Evolutionary conservation across 208 protist genomes (phyloP).

Genomic region (Crithidia thermophila): DNA sequence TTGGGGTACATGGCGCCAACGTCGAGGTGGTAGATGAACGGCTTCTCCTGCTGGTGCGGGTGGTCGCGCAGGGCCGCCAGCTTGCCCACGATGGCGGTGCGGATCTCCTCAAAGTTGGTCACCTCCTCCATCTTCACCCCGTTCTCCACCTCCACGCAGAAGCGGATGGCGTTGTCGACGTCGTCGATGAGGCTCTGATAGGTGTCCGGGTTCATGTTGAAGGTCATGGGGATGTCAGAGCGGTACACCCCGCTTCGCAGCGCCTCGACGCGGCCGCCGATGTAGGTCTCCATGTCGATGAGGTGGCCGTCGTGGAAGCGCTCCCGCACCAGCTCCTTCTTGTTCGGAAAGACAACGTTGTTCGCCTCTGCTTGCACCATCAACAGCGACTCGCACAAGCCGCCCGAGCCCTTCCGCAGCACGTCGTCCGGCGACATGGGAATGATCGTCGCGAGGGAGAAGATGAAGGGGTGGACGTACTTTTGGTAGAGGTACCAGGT

Average conservation of each 20-base stretch:
- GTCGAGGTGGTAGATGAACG: conserved; percentile 99
- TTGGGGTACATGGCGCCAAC: conserved; percentile 99
- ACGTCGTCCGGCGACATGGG: conserved; percentile 99
- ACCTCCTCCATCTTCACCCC: conserved; percentile 88
- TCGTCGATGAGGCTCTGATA: conserved; percentile 95
- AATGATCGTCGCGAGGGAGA: conserved; percentile 99
- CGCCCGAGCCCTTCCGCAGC: conserved; percentile 98
- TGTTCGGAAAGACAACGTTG: conserved; percentile 99
- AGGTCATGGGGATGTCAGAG: conserved; percentile 95
- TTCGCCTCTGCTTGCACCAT: conserved; percentile 98
- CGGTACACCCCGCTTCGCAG: conserved; percentile 97
- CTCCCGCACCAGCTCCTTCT: conserved; percentile 91
- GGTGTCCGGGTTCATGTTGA: conserved; percentile 92
- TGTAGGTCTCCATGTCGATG: conserved; percentile 99
- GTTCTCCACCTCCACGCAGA: conserved; percentile 92
- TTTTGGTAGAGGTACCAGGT: conserved; percentile 99
- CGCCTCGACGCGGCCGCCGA: conserved; percentile 97
- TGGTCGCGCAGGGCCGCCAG: conserved; percentile 89
- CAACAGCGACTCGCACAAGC: conserved; percentile 99
- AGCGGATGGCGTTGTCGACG: conserved; percentile 93
- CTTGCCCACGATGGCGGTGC: conserved; percentile 61
- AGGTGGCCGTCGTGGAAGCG: conserved; percentile 98
- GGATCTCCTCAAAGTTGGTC: conserved; percentile 94
- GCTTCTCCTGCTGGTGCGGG: conserved; percentile 82
- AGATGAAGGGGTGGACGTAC: conserved; percentile 99